Percentiles rank a stretch among this genome's conserved stretches.
Evolutionary conservation across 164 flowering plant genomes (phyloP).

Genomic region (Paratinospora sagittata): DNA sequence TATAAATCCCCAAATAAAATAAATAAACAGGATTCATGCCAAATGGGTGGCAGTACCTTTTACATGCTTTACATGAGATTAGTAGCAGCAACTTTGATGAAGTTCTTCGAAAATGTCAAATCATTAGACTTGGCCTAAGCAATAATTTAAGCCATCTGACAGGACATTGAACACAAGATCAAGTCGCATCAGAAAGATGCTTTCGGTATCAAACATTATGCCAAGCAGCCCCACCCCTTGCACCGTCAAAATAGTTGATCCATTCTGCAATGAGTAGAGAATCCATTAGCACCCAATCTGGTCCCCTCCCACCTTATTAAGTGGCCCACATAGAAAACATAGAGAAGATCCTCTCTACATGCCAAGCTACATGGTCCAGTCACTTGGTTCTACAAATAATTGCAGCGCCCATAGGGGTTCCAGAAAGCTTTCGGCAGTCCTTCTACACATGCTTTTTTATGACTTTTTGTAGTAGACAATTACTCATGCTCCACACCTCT

Average conservation of each 20-base stretch:
- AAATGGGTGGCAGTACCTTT: not conserved
- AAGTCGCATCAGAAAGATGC: slow-evolving; percentile 5
- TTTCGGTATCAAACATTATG: not conserved
- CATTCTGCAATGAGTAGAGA: slow-evolving; percentile 7
- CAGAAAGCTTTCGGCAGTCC: not conserved
- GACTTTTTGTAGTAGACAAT: not conserved
- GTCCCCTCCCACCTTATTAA: slow-evolving; percentile 19
- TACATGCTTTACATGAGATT: not conserved
- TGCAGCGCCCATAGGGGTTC: slow-evolving; percentile 13
- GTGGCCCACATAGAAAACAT: slow-evolving; percentile 1
- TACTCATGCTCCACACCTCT: slow-evolving; percentile 1
- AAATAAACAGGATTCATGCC: not conserved
- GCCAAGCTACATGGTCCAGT: slow-evolving; percentile 13
- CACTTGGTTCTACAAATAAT: slow-evolving; percentile 13
- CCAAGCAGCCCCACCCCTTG: not conserved
- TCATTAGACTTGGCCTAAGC: not conserved
- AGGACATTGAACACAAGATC: slow-evolving; percentile 1
- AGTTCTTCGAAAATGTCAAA: not conserved
- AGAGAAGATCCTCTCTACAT: slow-evolving; percentile 11
- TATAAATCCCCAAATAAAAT: not conserved
- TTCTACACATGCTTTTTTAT: slow-evolving; percentile 1
- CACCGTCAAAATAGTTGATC: slow-evolving; percentile 9
- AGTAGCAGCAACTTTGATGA: not conserved
- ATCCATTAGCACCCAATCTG: slow-evolving; percentile 10
- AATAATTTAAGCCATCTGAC: not conserved